Base-by-base conservation (phyloP, 2,329 filamentous ascomycete species). In the Sarocladiaceae sp. region DNA sequence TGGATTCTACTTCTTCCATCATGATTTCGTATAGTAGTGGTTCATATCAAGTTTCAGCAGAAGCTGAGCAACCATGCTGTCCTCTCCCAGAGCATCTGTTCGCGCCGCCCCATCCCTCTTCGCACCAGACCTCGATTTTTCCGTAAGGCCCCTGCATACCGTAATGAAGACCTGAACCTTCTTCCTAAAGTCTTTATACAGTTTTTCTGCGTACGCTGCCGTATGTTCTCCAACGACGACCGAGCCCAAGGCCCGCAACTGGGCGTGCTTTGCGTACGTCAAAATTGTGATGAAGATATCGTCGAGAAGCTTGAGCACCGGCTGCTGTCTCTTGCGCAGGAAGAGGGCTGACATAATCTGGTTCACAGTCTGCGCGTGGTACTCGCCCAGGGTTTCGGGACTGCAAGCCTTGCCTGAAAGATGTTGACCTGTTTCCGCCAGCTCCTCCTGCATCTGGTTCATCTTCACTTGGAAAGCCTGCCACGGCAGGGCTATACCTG, bases 401-500 rank as follows among this genome's bases (percentile, higher is more conserved):
- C 86, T 84, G 16, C 26, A 43, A 11, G 18, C 18, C 3, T 57
- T 53, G 10, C 48, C 35, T 15, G 44, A 15, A 4, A 32, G 31
- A 4, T 27, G 21, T 3, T 3, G 24, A 24, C 51, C 45, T 12
- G 21, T 16, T 9, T 12, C 10, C 16, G 15, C 29, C 6, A 52
- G 39, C 12, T 47, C 42, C 11, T 48, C 48, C 10, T 29, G 46
- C 15, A 53, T 58, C 52, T 42, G 52, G 20, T 80, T 69, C 0
- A 96, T 68, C 51, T 80, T 83, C 0, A 58, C 57, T 40, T 85
- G 78, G 48, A 96, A 91, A 0, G 69, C 67, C 18, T 66, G 67
- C 90, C 91, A 97, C 0, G 83, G 80, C 13, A 74, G 71, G 6
- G 76, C 75, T 42, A 97, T 82, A 2, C 84, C 89, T 1, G 80